Evolutionary conservation across 768 basidiomycete species (phyloP).

Genomic region (Lenzites betulinus): DNA sequence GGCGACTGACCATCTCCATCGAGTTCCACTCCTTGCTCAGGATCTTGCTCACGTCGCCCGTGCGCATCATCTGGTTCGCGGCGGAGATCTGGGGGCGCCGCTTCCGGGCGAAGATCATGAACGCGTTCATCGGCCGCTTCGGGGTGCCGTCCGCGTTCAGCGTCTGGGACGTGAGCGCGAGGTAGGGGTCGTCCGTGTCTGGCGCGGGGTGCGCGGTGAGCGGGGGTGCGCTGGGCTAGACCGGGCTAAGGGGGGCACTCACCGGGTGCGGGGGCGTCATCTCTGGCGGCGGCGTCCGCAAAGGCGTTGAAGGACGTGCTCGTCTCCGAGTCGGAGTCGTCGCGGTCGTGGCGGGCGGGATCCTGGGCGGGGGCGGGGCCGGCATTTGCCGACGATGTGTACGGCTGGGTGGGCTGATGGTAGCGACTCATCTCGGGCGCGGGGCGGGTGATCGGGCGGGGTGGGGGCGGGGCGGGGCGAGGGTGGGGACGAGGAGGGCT

Average conservation of each 20-base stretch:
- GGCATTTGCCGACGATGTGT: conserved; percentile 23
- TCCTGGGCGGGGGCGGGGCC: conserved; percentile 31
- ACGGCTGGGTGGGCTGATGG: conserved; percentile 19
- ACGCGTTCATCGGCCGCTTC: conserved; percentile 91
- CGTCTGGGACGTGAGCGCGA: conserved; percentile 70
- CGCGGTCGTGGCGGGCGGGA: conserved; percentile 21
- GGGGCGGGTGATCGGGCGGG: neutral
- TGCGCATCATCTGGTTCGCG: conserved; percentile 88
- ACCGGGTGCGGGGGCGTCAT: conserved; percentile 25
- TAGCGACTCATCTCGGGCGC: conserved; percentile 28
- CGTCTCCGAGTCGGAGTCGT: conserved; percentile 55
- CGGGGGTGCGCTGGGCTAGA: neutral
- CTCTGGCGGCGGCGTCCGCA: conserved; percentile 9
- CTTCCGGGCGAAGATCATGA: conserved; percentile 89
- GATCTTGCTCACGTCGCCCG: conserved; percentile 88
- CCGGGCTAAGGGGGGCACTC: neutral
- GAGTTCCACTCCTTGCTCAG: conserved; percentile 84
- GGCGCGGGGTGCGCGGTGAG: neutral
- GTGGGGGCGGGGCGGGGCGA: neutral
- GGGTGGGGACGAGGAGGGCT: neutral
- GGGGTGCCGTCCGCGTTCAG: conserved; percentile 87
- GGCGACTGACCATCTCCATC: conserved; percentile 65
- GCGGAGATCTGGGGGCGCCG: conserved; percentile 82
- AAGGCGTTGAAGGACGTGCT: conserved; percentile 20
- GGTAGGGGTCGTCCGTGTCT: conserved; percentile 41